These are phyloP conservation scores for Oryza meridionalis DNA, from an alignment of 176 grass and related monocot genomes.

Conservation along the genomic window DNA sequence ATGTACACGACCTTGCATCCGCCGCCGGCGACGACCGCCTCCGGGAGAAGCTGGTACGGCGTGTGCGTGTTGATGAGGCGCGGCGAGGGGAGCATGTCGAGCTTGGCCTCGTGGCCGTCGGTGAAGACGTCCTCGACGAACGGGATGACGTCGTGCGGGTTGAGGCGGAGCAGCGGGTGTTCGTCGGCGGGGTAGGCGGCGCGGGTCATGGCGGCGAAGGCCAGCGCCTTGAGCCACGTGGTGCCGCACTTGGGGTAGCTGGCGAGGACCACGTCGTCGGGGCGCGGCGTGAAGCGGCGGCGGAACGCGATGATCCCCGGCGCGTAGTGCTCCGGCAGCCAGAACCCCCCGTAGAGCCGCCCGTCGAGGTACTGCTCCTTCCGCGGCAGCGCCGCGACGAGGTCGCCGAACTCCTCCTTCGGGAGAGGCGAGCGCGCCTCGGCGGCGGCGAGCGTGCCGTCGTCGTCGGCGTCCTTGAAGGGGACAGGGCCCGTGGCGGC, in stretches of 20 bases:
- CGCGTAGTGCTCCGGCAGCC: slow-evolving; percentile 28
- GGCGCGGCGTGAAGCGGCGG: slow-evolving; percentile 33
- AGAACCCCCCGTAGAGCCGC: slow-evolving; percentile 30
- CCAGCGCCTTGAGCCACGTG: background rate
- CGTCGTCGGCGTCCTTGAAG: slow-evolving; percentile 43
- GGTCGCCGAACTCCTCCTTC: slow-evolving; percentile 32
- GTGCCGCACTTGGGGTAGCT: slow-evolving; percentile 32
- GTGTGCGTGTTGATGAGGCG: slow-evolving; percentile 61
- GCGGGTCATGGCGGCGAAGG: slow-evolving; percentile 20
- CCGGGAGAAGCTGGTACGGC: slow-evolving; percentile 44
- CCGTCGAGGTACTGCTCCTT: slow-evolving; percentile 1
- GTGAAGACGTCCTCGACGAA: slow-evolving; percentile 46
- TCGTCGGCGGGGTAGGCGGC: background rate
- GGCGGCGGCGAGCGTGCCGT: background rate
- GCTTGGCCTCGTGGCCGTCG: slow-evolving; percentile 14
- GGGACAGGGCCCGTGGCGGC: slow-evolving; percentile 29
- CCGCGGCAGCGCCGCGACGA: slow-evolving; percentile 34
- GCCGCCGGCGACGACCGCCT: background rate
- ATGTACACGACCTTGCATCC: slow-evolving; percentile 46
- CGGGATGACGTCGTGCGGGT: slow-evolving; percentile 56
- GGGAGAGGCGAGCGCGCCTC: background rate
- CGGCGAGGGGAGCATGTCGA: slow-evolving; percentile 51
- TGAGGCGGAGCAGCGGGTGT: slow-evolving; percentile 56
- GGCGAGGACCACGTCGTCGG: slow-evolving; percentile 45
- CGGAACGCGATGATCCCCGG: slow-evolving; percentile 16